Conservation (phyloP, 805 yeast species). For the Barnettozyma salicaria region DNA sequence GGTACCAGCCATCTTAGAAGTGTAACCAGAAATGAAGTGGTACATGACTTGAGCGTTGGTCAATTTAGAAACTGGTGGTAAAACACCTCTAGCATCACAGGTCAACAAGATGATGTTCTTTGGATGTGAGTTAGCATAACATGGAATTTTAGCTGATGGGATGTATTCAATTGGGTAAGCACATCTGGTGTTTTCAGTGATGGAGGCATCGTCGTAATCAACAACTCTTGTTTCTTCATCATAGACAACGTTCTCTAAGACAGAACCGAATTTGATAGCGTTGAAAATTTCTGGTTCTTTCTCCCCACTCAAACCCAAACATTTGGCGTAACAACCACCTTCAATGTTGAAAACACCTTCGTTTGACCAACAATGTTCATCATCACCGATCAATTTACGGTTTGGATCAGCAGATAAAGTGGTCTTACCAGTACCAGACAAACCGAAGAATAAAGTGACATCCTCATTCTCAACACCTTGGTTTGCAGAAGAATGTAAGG, state of each 20-base stretch:
- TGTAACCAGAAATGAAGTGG: conserved; percentile 97
- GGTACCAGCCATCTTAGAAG: conserved; percentile 99
- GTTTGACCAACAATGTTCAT: conserved; percentile 99
- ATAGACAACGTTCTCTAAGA: conserved; percentile 87
- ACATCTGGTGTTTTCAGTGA: conserved; percentile 97
- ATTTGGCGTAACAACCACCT: conserved; percentile 99
- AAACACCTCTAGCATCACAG: conserved; percentile 96
- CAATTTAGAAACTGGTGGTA: conserved; percentile 94
- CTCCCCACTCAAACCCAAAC: conserved; percentile 81
- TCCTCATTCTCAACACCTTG: conserved; percentile 79
- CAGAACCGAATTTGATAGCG: conserved; percentile 91
- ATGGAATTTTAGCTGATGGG: conserved; percentile 94
- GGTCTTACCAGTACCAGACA: conserved; percentile 98
- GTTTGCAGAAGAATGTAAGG: conserved; percentile 92
- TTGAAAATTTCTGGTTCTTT: conserved; percentile 97
- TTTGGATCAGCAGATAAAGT: conserved; percentile 94
- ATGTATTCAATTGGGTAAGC: conserved; percentile 97
- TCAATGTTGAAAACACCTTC: conserved; percentile 98
- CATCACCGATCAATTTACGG: conserved; percentile 93
- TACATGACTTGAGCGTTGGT: conserved; percentile 97
- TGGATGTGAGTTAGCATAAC: conserved; percentile 86
- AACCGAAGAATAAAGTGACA: conserved; percentile 92
- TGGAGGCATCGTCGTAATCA: conserved; percentile 72
- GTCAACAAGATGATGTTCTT: conserved; percentile 87
- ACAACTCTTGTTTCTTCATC: conserved; percentile 74